Base-by-base conservation (phyloP, 225 moss, liverwort and hornwort genomes). In the Ulota crispa region DNA sequence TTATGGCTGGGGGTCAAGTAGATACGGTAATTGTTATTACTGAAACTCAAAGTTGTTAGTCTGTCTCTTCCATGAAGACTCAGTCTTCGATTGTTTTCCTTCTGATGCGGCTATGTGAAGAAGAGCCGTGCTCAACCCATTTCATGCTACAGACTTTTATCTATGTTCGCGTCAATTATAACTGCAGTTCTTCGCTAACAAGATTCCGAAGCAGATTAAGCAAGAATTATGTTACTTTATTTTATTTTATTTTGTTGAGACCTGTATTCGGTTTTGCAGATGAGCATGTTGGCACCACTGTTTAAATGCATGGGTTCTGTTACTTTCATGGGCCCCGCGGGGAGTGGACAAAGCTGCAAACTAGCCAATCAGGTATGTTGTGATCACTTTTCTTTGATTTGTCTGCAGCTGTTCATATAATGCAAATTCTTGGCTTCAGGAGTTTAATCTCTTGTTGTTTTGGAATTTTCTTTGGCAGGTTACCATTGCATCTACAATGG, bases 401-500 rank as follows among this genome's bases (percentile, higher is more conserved):
- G 6, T 69, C 27, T 75, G 60, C 75, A 4, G 31, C 70, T 68
- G 68, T 77, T 79, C 52, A n/a, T 79, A 34, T 19, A 70, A 16
- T 69, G 31, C 67, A 37, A 42, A 66, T 65, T 76, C 19, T 21
- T 72, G 64, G 16, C 31, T 21, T 32, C 10, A 68, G 43, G 50
- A 54, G 45, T 81, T 61, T 32, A 32, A 39, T 66, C 3, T 16
- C 50, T 50, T 21, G 53, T 67, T 61, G n/a, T 68, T 68, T 78
- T 68, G 43, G 65, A 31, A 71, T 56, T 45, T 79, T 41, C 18
- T 61, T 47, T 82, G 80, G 24, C 91, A 97, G 97, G 89, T 98
- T 64, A 94, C 94, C 23, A 98, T 95, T 78, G 97, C 95, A 20
- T 98, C 97, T 66, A 98, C 97, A 15, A 95, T 98, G 97, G 91